Evolutionary conservation across 306 rosid genomes (phyloP), one percentile per base, ranked within the genome.

Genomic region (Pyrus pyrifolia): DNA sequence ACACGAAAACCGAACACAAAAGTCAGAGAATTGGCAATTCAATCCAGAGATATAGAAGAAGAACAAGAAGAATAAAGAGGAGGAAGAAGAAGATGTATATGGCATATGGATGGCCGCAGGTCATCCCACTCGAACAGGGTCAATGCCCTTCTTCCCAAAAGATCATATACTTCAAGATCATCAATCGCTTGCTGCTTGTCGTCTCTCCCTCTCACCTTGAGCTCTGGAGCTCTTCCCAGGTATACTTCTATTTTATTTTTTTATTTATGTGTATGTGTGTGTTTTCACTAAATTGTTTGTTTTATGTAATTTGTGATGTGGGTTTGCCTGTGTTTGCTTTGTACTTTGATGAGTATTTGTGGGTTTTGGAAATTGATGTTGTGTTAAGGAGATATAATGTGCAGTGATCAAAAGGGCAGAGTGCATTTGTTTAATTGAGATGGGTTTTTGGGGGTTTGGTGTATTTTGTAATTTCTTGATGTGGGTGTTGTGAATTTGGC

Each of bases 31-130:
- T 68, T 31, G 15, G 11, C 42, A 55, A 35, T 35, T 35, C 40
- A 35, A 21, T 42, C 35, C 62, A 70, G 11, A 11, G 40, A 27
- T 17, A 33, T 40, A 45, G 23, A 49, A 53, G 29, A 53, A 62
- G 72, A 80, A 29, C 63, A 68, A 21, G 45, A 40, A 40, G 5
- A 31, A 31, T 40, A 40, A 40, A 40, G 45, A 40, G 45, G 45
- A 40, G 45, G 9, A 35, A 35, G 25, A 67, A 61, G 76, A 87
- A 86, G 87, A 93, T 95, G 98, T 90, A 92, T 85, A 89, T 92
- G 97, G 87, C 98, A n/a, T 95, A 95, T 81, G 98, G 98, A 76
- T 95, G 98, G 98, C 98, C 98, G 27, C 98, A 95, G 93, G 93
- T 92, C 79, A 89, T 95, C 83, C 97, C 96, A 70, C 87, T 95